These are phyloP conservation scores for Cercophora scortea DNA, from an alignment of 495 filamentous ascomycete species.

Conservation along the genomic window DNA sequence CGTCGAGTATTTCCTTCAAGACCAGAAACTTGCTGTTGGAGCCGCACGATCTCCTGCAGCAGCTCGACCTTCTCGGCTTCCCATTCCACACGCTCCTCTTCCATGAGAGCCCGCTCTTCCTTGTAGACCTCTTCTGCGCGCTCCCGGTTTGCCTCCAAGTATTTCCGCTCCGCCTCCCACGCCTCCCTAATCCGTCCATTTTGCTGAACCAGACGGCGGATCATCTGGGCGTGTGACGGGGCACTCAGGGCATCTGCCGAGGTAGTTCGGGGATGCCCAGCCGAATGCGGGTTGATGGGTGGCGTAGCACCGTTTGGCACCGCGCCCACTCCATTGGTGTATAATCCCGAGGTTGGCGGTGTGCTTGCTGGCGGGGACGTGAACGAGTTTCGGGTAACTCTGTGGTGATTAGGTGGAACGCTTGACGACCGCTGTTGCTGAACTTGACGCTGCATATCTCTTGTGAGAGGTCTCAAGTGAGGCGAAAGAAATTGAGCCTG, in stretches of 20 bases:
- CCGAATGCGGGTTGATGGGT: slow-evolving; percentile 11
- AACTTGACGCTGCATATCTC: slow-evolving; percentile 4
- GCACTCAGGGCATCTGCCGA: slow-evolving; percentile 15
- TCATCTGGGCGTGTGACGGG: slow-evolving; percentile 17
- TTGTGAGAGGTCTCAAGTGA: slow-evolving; percentile 10
- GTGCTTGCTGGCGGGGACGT: slow-evolving; percentile 1
- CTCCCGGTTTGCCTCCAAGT: slow-evolving; percentile 35
- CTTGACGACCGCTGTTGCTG: slow-evolving; percentile 18
- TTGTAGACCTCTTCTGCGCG: slow-evolving; percentile 38
- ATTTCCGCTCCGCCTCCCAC: slow-evolving; percentile 39
- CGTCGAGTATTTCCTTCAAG: slow-evolving; percentile 9
- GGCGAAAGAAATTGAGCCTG: slow-evolving; percentile 19
- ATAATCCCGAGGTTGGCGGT: background rate
- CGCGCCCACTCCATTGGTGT: background rate
- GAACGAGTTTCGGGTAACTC: background rate
- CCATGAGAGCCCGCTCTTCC: slow-evolving; percentile 38
- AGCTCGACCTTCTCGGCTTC: slow-evolving; percentile 23
- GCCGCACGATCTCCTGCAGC: slow-evolving; percentile 17
- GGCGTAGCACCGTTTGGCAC: slow-evolving; percentile 6
- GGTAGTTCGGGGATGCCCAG: slow-evolving; percentile 12
- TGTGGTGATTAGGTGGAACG: slow-evolving; percentile 10
- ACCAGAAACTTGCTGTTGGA: slow-evolving; percentile 23
- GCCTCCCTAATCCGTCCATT: slow-evolving; percentile 29
- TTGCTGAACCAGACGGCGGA: slow-evolving; percentile 35
- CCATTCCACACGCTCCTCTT: slow-evolving; percentile 35